Base-by-base conservation (phyloP, 106 monocot species). In the Dendrobium chrysotoxum region DNA sequence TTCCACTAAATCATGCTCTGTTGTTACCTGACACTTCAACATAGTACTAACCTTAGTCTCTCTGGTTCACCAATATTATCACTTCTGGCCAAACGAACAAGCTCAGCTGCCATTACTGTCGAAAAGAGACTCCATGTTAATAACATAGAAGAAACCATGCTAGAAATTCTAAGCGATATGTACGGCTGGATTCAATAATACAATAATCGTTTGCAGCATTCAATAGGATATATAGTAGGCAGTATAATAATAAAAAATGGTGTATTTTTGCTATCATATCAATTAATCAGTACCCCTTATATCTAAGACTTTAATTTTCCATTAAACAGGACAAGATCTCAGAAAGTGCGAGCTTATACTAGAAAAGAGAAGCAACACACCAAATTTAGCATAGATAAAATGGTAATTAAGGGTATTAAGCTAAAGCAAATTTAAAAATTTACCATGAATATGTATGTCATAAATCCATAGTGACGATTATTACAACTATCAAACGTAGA, bases 51-150 rank as follows among this genome's bases (percentile, higher is more conserved):
- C 91, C 96, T 96, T 81, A 96, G 78, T 75, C 87, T 93, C 77
- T 90, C 91, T 83, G 93, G 93, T 73, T 91, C 88, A 82, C 82
- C 84, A 84, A 76, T 65, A 81, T 67, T 85, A 58, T 92, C 90
- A 80, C 72, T 88, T 88, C 78, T 88, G 23, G 90, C 90, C 26
- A 61, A 53, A 80, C 86, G 93, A 46, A 96, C 93, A 75, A 96
- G 90, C 83, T 96, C 96, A 57, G 96, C 96, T 40, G 96, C 93
- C 96, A 96, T 96, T 40, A 96, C 96, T 96, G 90, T 53, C 47
- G 78, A 25, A 80, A 81, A 12, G 31, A 31, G 13, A 71, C 28
- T 16, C 35, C 71, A 35, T 38, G 35, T 35, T 16, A 71, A 31
- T 38, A 15, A 15, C 35, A 71, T 35, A 31, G 50, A 13, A 50